Percentiles rank a stretch among this genome's conserved stretches.
Evolutionary conservation across 257 asterid genomes (phyloP).

Genomic region (Thymus quinquecostatus): DNA sequence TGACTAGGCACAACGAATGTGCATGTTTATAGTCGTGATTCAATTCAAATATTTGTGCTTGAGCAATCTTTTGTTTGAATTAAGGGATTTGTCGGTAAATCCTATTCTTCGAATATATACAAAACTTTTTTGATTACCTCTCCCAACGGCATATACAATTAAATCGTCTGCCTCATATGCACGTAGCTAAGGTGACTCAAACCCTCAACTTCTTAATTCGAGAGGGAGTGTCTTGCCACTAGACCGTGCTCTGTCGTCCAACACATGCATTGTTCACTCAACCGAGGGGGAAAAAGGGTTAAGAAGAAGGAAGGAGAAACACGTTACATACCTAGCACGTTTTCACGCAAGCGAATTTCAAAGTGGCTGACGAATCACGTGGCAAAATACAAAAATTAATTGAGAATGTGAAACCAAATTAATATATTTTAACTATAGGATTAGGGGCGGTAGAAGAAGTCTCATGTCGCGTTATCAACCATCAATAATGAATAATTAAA

Average conservation of each 20-base stretch:
- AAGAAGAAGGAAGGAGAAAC: too few relatives aligned
- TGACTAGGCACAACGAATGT: constrained; percentile 1
- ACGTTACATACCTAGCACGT: too few relatives aligned
- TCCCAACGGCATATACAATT: too few relatives aligned
- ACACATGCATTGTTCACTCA: too few relatives aligned
- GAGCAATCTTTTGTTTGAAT: background rate
- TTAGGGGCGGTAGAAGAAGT: background rate
- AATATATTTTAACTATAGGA: background rate
- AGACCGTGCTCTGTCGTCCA: too few relatives aligned
- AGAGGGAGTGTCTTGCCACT: too few relatives aligned
- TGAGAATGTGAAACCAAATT: background rate
- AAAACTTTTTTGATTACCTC: too few relatives aligned
- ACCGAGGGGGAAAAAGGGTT: too few relatives aligned
- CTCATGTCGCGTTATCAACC: constrained; percentile 10
- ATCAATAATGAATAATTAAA: background rate
- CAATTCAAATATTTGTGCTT: constrained; percentile 1
- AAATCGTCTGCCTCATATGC: too few relatives aligned
- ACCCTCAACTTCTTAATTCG: too few relatives aligned
- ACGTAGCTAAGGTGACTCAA: too few relatives aligned
- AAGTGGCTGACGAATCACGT: background rate
- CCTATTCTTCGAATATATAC: background rate
- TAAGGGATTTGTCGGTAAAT: constrained; percentile 32
- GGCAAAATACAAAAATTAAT: background rate
- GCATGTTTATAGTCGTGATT: background rate
- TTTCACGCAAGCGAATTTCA: too few relatives aligned